A percentile compares a stretch with the other conserved stretches of the same genome.
Conservation (phyloP, 108 stramenopile genomes). For the Skeletonema potamos region DNA sequence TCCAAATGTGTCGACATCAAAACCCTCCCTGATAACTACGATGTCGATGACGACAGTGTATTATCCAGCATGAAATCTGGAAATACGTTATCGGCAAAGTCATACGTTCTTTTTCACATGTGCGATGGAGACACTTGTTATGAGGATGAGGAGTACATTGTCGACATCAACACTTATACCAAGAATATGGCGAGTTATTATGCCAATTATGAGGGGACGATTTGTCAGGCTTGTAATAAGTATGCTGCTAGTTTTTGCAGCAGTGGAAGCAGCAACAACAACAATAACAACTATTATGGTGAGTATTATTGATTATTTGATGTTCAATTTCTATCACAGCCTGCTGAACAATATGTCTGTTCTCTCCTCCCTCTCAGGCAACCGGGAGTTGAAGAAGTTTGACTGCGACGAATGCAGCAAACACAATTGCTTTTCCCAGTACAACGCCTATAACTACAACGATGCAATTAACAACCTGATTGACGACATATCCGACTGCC, state of each 20-base stretch:
- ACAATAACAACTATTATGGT: slow-evolving; percentile 27
- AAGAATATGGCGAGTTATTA: slow-evolving; percentile 47
- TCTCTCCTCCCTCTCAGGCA: neutral
- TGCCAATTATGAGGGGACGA: slow-evolving; percentile 40
- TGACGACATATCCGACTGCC: slow-evolving; percentile 50
- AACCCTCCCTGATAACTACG: slow-evolving; percentile 13
- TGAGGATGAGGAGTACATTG: slow-evolving; percentile 56
- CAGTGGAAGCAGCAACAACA: slow-evolving; percentile 12
- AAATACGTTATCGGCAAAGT: slow-evolving; percentile 47
- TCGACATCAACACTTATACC: slow-evolving; percentile 58
- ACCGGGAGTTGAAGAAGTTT: slow-evolving; percentile 44
- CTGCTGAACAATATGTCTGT: neutral
- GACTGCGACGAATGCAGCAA: slow-evolving; percentile 59
- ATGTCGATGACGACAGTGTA: slow-evolving; percentile 35
- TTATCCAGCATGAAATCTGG: slow-evolving; percentile 27
- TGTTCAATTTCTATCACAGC: neutral
- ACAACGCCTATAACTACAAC: slow-evolving; percentile 22
- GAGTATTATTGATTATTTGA: slow-evolving; percentile 1
- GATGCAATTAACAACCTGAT: slow-evolving; percentile 34
- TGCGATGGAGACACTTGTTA: slow-evolving; percentile 51
- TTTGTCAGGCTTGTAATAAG: slow-evolving; percentile 58
- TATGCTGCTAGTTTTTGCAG: slow-evolving; percentile 54
- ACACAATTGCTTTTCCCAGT: slow-evolving; percentile 52
- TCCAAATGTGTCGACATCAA: slow-evolving; percentile 45
- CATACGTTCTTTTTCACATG: slow-evolving; percentile 63